Evolutionary conservation across 2,329 filamentous ascomycete species (phyloP), one percentile per base, ranked within the genome.

Genomic region (Aspergillus glaucus): DNA sequence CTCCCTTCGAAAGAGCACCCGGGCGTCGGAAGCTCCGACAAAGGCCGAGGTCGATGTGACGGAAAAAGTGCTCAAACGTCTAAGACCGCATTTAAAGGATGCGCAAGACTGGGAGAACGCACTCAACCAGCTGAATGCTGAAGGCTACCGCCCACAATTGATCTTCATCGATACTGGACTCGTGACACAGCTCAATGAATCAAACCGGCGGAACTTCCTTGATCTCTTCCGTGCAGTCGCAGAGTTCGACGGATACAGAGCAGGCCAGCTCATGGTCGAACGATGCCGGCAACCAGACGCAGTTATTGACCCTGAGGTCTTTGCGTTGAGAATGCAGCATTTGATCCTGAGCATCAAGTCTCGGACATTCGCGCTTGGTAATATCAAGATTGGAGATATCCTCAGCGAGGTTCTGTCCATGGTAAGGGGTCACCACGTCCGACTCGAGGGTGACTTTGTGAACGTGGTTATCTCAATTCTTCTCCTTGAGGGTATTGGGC

Each of bases 81-180:
- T 98, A 12, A 80, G 86, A 3, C 91, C 92, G 0, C 82, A 84
- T 60, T 80, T 81, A 43, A 80, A 82, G 48, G 79, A 92, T 51
- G 77, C 76, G 0, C 67, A 77, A 4, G 82, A 81, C 7, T 98
- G 93, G 93, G 75, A 80, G 39, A 76, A 76, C 0, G 87, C 90
- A 56, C 79, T 98, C 1, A 71, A 76, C 24, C 79, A 87, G 60
- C 84, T 98, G 46, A 90, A 96, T 57, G 73, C 75, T 26, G 92
- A 97, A 64, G 92, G 92, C 0, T 97, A 90, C 71, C 80, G 90
- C 10, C 93, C 93, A 2, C 93, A 98, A 65, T 78, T 98, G 28
- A 89, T 98, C 52, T 97, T 98, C 71, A 96, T 98, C 60, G 93
- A 98, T 65, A 95, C 93, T 0, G 93, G 93, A 1, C 79, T 98